phyloP scores from a whole-genome alignment of 441 rosid genomes.

The Arabidopsis hybrid region DNA sequence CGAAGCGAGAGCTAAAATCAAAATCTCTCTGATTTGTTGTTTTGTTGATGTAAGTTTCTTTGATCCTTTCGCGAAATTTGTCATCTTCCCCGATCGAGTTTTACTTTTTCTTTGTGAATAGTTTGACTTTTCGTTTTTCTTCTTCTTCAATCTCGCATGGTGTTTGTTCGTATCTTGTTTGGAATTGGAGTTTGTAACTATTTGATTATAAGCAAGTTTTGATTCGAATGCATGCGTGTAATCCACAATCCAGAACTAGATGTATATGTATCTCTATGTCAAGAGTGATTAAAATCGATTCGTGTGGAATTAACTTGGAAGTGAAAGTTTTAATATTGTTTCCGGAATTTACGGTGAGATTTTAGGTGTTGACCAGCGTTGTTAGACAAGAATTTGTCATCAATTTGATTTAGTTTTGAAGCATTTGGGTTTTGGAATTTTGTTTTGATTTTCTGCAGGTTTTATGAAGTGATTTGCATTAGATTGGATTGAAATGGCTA shows the following conservation, averaged over 20 bases:
- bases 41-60: conserved; percentile 36
- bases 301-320: conserved; percentile 13
- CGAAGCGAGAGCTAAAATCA: conserved; percentile 22
- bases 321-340: not conserved
- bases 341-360: not conserved
- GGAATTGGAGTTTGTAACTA: conserved; percentile 16
- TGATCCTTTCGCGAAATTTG: conserved; percentile 7
- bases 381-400: no score
- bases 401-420: not conserved
- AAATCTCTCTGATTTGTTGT: conserved; percentile 34
- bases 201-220: conserved; percentile 14
- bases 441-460: conserved; percentile 13
- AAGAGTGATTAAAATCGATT: conserved; percentile 18
- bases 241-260: not conserved
- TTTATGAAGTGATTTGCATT: conserved; percentile 26
- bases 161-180: conserved; percentile 6
- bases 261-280: conserved; percentile 6
- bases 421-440: not conserved
- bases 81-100: conserved; percentile 17
- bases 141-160: conserved; percentile 31
- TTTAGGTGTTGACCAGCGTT: not conserved
- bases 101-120: not conserved
- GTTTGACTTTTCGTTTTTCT: conserved; percentile 39
- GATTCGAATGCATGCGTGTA: conserved; percentile 32
- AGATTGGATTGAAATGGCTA: conserved; percentile 43